Evolutionary conservation across 331 rosid genomes (phyloP).

Genomic region (Ulmus americana): DNA sequence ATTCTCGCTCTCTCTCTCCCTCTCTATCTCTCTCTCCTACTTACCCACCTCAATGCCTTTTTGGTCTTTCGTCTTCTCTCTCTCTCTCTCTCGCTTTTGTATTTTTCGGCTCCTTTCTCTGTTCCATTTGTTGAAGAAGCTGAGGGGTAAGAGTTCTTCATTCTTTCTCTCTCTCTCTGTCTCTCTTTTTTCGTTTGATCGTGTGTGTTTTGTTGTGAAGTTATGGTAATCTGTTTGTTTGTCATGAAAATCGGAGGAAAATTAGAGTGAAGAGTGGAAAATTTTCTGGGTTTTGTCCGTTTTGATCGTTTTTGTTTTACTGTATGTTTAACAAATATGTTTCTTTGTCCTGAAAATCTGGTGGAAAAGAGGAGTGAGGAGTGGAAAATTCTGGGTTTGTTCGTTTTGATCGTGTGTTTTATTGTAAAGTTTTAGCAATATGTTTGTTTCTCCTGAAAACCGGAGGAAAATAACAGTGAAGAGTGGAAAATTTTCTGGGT

Average conservation of each 20-base stretch:
- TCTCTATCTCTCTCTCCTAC: neutral
- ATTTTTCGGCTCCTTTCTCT: constrained; percentile 7
- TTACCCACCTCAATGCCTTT: neutral
- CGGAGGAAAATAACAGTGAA: neutral
- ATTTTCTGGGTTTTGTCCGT: neutral
- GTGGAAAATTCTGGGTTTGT: neutral
- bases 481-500: neutral
- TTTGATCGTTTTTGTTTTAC: neutral
- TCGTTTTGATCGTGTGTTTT: neutral
- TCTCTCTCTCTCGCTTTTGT: neutral
- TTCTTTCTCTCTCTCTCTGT: neutral
- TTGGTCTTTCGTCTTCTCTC: neutral
- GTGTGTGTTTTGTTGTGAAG: constrained; percentile 1
- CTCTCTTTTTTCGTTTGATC: neutral
- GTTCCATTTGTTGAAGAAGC: constrained; percentile 1
- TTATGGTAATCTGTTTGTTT: neutral
- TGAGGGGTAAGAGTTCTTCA: constrained; percentile 7
- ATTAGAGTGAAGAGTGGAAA: neutral
- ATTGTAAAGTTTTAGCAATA: neutral
- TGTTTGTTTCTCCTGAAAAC: constrained; percentile 2
- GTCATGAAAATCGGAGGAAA: neutral
- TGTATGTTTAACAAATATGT: neutral
- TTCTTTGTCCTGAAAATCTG: neutral
- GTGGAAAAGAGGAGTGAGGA: neutral
- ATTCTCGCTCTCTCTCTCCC: constrained; percentile 1